A percentile compares a stretch with the other conserved stretches of the same genome.
These are phyloP conservation scores for Chloranthus sessilifolius DNA, from an alignment of 164 flowering plant species.

Conservation along the genomic window DNA sequence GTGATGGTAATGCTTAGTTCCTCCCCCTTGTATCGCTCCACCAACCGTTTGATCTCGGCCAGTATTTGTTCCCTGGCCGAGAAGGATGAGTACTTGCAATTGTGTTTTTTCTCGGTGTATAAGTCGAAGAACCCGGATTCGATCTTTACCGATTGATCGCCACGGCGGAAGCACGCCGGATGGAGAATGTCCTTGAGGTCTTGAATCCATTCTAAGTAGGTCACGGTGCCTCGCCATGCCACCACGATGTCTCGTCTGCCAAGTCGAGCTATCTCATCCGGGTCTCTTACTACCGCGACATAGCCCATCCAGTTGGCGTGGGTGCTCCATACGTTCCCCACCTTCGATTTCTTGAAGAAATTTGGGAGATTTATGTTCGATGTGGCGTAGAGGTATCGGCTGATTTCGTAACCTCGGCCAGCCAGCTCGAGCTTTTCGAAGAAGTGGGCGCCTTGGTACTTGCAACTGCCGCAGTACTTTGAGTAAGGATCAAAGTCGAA, in stretches of 20 bases:
- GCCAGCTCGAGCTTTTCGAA: constrained; percentile 47
- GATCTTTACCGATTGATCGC: constrained; percentile 47
- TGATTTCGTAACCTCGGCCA: constrained; percentile 38
- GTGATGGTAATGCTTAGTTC: constrained; percentile 61
- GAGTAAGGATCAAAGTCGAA: constrained; percentile 77
- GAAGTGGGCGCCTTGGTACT: constrained; percentile 42
- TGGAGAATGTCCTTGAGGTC: constrained; percentile 65
- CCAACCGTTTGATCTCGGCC: constrained; percentile 43
- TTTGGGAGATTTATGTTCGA: constrained; percentile 75
- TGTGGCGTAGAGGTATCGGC: constrained; percentile 62
- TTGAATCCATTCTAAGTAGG: constrained; percentile 66
- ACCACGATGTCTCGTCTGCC: constrained; percentile 72
- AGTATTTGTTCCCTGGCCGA: constrained; percentile 71
- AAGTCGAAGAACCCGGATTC: constrained; percentile 72
- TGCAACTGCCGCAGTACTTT: constrained; percentile 67
- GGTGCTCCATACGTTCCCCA: constrained; percentile 55
- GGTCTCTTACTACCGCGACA: constrained; percentile 57
- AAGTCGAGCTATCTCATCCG: constrained; percentile 36
- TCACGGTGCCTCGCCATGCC: constrained; percentile 86
- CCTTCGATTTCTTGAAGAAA: constrained; percentile 54
- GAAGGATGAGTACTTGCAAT: constrained; percentile 41
- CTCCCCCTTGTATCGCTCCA: constrained; percentile 41
- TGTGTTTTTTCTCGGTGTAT: constrained; percentile 52
- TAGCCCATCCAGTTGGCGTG: constrained; percentile 92
- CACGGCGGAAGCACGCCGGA: constrained; percentile 34